These are phyloP conservation scores for Lyophyllum atratum DNA, from an alignment of 768 basidiomycete species.

Conservation along the genomic window DNA sequence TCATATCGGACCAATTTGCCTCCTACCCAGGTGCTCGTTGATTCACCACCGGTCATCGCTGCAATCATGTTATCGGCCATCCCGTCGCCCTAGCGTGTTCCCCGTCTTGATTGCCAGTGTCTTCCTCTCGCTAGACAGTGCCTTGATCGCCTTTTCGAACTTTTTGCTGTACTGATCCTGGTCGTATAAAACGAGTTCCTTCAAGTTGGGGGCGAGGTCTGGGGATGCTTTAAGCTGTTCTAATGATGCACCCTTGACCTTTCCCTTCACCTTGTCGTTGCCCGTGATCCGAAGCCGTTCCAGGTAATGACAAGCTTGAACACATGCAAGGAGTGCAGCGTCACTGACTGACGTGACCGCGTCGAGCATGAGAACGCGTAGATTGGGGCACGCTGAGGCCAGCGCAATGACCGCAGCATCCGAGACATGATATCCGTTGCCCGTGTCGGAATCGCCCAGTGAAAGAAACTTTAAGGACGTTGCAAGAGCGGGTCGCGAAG, in stretches of 20 bases:
- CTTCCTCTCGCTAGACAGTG: background rate
- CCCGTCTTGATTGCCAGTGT: background rate
- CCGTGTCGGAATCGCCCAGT: slow-evolving; percentile 1
- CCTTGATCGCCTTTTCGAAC: background rate
- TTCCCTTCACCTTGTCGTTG: slow-evolving; percentile 2
- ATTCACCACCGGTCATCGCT: background rate
- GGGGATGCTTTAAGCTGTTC: background rate
- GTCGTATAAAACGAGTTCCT: slow-evolving; percentile 1
- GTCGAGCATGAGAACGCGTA: background rate
- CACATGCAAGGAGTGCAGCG: background rate
- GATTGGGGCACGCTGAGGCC: background rate
- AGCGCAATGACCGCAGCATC: background rate
- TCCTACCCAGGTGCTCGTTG: background rate
- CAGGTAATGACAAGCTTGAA: background rate
- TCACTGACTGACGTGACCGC: background rate
- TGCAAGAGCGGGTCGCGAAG: background rate
- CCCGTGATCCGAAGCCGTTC: background rate
- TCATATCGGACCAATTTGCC: background rate
- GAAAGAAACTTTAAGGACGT: background rate
- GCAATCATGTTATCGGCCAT: background rate
- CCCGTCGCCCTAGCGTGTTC: background rate
- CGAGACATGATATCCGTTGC: background rate
- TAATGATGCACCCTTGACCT: background rate
- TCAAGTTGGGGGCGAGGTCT: background rate
- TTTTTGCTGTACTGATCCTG: background rate